Percentiles rank a stretch among this genome's conserved stretches.
Evolutionary conservation across 805 yeast genomes (phyloP).

Genomic region (Ogataea trehaloabstinens): DNA sequence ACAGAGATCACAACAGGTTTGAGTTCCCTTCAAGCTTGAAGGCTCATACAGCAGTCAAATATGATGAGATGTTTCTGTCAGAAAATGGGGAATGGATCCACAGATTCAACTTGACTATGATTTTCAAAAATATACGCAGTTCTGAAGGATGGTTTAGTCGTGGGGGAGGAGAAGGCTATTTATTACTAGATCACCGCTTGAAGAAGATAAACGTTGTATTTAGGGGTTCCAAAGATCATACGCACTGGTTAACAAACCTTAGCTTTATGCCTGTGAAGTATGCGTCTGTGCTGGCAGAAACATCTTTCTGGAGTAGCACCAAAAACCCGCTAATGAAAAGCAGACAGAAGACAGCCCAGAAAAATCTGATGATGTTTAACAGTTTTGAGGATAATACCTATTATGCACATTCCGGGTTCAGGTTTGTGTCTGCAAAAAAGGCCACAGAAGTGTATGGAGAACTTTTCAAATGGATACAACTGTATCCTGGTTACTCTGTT

Average conservation of each 20-base stretch:
- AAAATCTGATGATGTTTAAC: slow-evolving; percentile 6
- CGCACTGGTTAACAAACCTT: slow-evolving; percentile 22
- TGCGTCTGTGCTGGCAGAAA: slow-evolving; percentile 6
- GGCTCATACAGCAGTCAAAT: slow-evolving; percentile 8
- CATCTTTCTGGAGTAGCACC: slow-evolving; percentile 9
- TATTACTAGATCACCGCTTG: slow-evolving; percentile 16
- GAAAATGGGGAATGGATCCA: not conserved
- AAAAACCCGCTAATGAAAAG: slow-evolving; percentile 2
- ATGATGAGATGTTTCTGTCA: slow-evolving; percentile 6
- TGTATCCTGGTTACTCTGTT: slow-evolving; percentile 24
- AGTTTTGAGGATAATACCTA: slow-evolving; percentile 6
- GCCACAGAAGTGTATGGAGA: slow-evolving; percentile 13
- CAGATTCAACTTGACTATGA: slow-evolving; percentile 13
- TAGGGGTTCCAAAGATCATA: slow-evolving; percentile 17
- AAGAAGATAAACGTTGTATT: slow-evolving; percentile 13
- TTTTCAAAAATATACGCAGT: slow-evolving; percentile 8
- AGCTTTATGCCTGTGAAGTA: slow-evolving; percentile 13
- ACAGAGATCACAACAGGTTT: slow-evolving; percentile 7
- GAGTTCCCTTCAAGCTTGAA: slow-evolving; percentile 12
- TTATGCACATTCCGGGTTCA: slow-evolving; percentile 21
- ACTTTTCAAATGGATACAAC: slow-evolving; percentile 10
- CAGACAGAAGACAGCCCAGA: not conserved
- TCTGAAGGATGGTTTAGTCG: slow-evolving; percentile 7
- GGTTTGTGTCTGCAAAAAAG: slow-evolving; percentile 10
- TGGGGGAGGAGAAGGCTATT: slow-evolving; percentile 24